These are phyloP conservation scores for Salix caprea DNA, from an alignment of 345 rosid genomes.

Conservation along the genomic window DNA sequence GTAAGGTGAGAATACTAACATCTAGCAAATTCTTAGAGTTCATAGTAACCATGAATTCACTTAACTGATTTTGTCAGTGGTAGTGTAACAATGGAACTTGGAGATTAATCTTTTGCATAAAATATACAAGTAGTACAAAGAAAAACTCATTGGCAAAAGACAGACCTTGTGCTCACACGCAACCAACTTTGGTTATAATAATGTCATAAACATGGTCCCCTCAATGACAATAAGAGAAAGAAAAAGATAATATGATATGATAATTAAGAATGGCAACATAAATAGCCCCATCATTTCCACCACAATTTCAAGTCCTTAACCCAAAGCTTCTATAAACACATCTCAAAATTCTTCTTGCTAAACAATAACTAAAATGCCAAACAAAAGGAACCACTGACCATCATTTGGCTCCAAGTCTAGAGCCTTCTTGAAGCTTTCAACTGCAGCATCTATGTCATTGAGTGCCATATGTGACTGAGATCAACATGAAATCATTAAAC, in stretches of 20 bases:
- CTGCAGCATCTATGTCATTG: slow-evolving; percentile 82
- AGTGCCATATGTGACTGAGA: slow-evolving; percentile 75
- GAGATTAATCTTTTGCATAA: too few relatives aligned
- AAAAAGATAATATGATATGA: neutral
- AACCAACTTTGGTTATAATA: neutral
- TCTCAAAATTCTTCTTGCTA: neutral
- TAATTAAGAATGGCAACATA: neutral
- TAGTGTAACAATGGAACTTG: neutral
- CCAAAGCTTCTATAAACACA: neutral
- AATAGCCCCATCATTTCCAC: neutral
- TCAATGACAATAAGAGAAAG: neutral
- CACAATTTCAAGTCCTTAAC: neutral
- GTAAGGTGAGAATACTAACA: neutral
- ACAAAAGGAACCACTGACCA: slow-evolving; percentile 33
- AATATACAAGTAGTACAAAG: too few relatives aligned
- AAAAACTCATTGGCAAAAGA: neutral
- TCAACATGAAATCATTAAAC: neutral
- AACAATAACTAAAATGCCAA: neutral
- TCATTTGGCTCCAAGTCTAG: slow-evolving; percentile 79
- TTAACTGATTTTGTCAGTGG: neutral
- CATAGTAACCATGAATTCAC: neutral
- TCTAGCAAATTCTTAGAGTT: neutral
- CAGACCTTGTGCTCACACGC: neutral
- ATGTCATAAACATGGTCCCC: neutral
- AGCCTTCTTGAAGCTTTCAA: slow-evolving; percentile 77